These are phyloP conservation scores for Limtongia smithiae DNA, from an alignment of 805 yeast species.

Conservation along the genomic window DNA sequence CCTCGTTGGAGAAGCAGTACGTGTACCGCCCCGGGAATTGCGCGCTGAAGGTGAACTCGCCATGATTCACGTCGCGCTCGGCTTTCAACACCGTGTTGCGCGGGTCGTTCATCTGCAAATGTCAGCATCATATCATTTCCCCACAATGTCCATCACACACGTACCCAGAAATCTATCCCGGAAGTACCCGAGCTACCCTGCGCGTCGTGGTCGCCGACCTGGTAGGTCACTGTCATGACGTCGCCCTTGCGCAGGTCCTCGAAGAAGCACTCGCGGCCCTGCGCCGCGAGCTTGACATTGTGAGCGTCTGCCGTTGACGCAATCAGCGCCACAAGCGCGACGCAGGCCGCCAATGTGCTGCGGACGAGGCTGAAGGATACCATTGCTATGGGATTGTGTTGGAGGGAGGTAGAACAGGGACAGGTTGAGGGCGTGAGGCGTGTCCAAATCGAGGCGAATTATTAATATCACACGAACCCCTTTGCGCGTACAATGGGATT, in stretches of 20 bases:
- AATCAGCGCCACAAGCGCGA: too few relatives aligned
- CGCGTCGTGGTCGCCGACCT: constrained; percentile 81
- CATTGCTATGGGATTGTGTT: too few relatives aligned
- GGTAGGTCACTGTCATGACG: constrained; percentile 82
- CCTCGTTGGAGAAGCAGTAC: constrained; percentile 91
- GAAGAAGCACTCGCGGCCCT: constrained; percentile 58
- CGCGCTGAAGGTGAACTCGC: constrained; percentile 69
- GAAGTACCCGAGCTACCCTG: constrained; percentile 22
- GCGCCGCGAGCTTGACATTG: constrained; percentile 29
- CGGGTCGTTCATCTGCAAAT: constrained; percentile 46
- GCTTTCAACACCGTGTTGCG: constrained; percentile 49
- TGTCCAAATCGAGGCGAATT: too few relatives aligned
- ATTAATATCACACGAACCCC: too few relatives aligned
- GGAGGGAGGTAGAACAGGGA: too few relatives aligned
- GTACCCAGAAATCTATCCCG: constrained; percentile 31
- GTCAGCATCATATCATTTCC: too few relatives aligned
- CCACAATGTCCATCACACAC: too few relatives aligned
- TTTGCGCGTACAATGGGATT: too few relatives aligned
- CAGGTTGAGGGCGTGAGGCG: too few relatives aligned
- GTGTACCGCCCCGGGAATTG: constrained; percentile 66
- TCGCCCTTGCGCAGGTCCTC: constrained; percentile 80
- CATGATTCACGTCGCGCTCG: constrained; percentile 64
- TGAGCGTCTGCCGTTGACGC: constrained; percentile 26
- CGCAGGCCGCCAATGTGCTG: too few relatives aligned
- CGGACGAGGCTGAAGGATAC: too few relatives aligned